Base-by-base conservation (phyloP, 2,329 filamentous ascomycete species). In the Exophiala sp. region DNA sequence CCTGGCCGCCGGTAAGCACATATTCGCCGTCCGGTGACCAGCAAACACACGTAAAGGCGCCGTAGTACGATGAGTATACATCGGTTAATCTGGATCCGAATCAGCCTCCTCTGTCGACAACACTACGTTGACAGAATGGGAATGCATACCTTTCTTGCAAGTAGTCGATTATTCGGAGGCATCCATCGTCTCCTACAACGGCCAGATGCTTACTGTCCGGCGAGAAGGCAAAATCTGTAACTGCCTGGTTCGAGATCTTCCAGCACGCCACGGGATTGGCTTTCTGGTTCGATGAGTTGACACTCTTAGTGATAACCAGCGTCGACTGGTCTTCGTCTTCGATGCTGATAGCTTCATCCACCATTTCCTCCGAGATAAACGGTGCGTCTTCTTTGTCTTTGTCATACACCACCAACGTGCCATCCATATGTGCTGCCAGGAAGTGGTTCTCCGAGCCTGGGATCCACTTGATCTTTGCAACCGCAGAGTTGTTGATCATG, bases 1-100 rank as follows among this genome's bases (percentile, higher is more conserved):
- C 93, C 68, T 97, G 91, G 3, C 93, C 90, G 45, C 93, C 93
- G 0, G 93, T 96, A 14, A 98, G 75, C 44, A 98, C 83, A 66
- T 97, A 98, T 65, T 94, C 91, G 44, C 89, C 90, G 64, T 98
- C 93, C 8, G 93, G 93, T 5, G 91, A 96, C 93, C 93, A 98
- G 70, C 88, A 95, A 1, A 96, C 89, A 64, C 89, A 95, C 38
- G 86, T 86, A 54, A 98, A 77, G 2, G 88, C 91, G 40, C 93
- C 93, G 62, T 96, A 98, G 71, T 96, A 98, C 47, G 88, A 88
- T 61, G 85, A 82, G 67, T 88, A 96, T 38, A 95, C 74, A 62
- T 91, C 88, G 10, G 93, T 73, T n/a, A 97, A 76, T 61, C 87
- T 93, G 55, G n/a, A 3, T 8, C 13, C 30, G 38, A 43, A 41